Evolutionary conservation across 2,329 filamentous ascomycete genomes (phyloP), one percentile per base, ranked within the genome.

Genomic region (Elsinoe fawcettii): DNA sequence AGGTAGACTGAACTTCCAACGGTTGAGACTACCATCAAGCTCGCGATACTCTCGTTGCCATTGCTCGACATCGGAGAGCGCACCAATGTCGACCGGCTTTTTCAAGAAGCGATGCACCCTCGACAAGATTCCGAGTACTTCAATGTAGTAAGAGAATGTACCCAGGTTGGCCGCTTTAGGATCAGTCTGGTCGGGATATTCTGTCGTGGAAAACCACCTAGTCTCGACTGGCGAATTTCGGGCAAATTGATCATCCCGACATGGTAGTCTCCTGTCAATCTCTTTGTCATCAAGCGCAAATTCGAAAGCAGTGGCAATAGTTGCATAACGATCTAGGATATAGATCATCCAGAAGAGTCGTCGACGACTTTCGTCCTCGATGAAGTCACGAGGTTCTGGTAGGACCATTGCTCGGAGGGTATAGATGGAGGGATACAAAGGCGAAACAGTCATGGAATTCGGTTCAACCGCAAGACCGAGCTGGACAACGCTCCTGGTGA

Each of bases 341-440:
- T 95, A 96, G 9, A 95, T 85, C 84, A 95, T 92, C 91, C 91
- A 96, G 70, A 96, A 95, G 1, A 96, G 75, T 23, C 91, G 79
- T 25, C 91, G 80, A 25, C 90, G 79, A 41, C 88, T 87, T 70
- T 96, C 91, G 60, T 96, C 91, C 67, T 96, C 90, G 57, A 95
- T 86, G 70, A 91, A 96, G 60, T 90, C 87, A 53, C 83, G 84
- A 0, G 91, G 81, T 60, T 95, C 90, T 0, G 90, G 87, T 0
- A 96, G 76, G 2, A 92, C 85, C 75, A 91, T 91, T 14, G 90
- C 89, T 56, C 90, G 80, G 44, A 95, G 75, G 0, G 90, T 96
- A 68, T 95, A 95, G 47, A 96, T 96, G 0, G 91, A 95, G 1
- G 86, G 84, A 68, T 87, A 90, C 57, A 84, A 80, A 0, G 90